These are phyloP conservation scores for Powellomyces hirtus DNA, from an alignment of 192 early-diverging fungal genomes.

Conservation along the genomic window DNA sequence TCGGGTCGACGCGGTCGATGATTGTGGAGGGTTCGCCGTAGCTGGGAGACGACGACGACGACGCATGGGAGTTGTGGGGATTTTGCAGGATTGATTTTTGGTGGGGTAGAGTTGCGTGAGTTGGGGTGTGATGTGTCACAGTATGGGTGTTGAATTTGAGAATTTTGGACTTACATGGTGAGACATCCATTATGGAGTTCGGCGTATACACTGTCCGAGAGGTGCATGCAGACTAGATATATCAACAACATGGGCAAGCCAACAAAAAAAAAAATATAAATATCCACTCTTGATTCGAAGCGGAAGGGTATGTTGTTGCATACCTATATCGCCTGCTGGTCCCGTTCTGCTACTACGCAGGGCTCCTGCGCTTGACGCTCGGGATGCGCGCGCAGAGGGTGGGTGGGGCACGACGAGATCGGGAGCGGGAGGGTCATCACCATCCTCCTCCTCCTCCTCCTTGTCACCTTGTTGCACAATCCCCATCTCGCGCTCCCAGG, in stretches of 20 bases:
- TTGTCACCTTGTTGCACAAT: neutral
- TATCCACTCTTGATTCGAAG: too few species aligned
- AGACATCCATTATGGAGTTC: neutral
- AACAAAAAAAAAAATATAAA: too few species aligned
- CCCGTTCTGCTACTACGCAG: too few species aligned
- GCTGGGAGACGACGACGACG: neutral
- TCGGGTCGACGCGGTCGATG: conserved; percentile 29
- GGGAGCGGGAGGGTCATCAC: neutral
- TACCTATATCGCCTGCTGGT: too few species aligned
- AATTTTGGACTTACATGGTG: conserved; percentile 17
- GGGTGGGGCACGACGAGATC: neutral
- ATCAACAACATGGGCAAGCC: too few species aligned
- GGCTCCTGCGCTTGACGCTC: neutral
- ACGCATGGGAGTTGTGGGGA: neutral
- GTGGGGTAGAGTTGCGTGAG: too few species aligned
- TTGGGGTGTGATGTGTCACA: neutral
- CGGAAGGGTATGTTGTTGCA: too few species aligned
- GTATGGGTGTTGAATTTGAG: too few species aligned
- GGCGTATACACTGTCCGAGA: neutral
- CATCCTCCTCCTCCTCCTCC: too few species aligned
- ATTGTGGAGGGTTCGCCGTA: conserved; percentile 32
- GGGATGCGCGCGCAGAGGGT: neutral
- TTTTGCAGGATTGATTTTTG: too few species aligned
- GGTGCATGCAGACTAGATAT: neutral
- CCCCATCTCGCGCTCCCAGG: conserved; percentile 5